Evolutionary conservation across 768 basidiomycete genomes (phyloP).

Genomic region (Boletus vermiculosoides): DNA sequence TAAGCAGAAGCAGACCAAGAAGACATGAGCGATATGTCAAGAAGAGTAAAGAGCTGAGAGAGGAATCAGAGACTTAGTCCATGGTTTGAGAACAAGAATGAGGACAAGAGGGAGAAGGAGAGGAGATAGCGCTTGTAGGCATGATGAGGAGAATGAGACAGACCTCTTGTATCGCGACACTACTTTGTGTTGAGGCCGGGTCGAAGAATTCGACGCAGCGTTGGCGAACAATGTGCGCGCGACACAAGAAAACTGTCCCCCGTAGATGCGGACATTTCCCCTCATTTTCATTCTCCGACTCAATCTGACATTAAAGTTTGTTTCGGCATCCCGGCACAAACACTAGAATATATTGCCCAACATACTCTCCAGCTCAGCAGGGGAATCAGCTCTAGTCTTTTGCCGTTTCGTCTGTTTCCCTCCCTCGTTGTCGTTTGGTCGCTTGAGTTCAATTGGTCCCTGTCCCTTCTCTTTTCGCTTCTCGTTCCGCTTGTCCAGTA

Average conservation of each 20-base stretch:
- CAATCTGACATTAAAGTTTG: conserved; percentile 15
- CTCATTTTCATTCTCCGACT: conserved; percentile 22
- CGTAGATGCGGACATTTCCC: conserved; percentile 17
- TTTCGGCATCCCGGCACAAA: conserved; percentile 15
- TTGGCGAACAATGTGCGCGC: conserved; percentile 55
- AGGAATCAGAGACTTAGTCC: conserved; percentile 46
- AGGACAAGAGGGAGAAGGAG: conserved; percentile 59
- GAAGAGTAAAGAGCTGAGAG: conserved; percentile 41
- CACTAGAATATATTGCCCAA: conserved; percentile 52
- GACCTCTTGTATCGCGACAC: conserved; percentile 76
- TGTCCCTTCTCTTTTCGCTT: conserved; percentile 60
- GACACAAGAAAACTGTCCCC: conserved; percentile 43
- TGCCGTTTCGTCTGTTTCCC: conserved; percentile 16
- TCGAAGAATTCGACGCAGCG: conserved; percentile 36
- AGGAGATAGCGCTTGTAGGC: conserved; percentile 69
- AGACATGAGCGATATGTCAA: conserved; percentile 57
- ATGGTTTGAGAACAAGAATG: conserved; percentile 43
- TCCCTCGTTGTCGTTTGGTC: conserved; percentile 9
- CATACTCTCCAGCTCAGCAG: conserved; percentile 39
- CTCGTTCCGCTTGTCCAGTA: conserved; percentile 77
- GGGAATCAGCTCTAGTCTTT: conserved; percentile 5
- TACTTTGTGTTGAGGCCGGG: conserved; percentile 35
- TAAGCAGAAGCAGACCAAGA: conserved; percentile 70
- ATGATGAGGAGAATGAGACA: conserved; percentile 76
- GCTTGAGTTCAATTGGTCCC: conserved; percentile 37